Base-by-base conservation (phyloP, 805 yeast species). In the Metschnikowia lunata region DNA sequence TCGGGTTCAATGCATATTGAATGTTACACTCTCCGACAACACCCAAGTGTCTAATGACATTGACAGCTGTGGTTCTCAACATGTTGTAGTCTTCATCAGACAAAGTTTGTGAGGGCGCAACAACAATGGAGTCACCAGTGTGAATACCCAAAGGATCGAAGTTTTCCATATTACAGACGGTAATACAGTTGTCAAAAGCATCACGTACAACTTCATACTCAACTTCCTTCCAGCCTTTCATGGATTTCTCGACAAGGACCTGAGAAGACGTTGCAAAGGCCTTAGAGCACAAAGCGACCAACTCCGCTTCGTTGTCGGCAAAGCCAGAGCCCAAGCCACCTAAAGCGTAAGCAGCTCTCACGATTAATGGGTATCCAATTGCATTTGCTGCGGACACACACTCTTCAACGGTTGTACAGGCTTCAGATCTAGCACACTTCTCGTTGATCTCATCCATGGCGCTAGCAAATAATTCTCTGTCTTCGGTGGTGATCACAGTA, bases 21-120 rank as follows among this genome's bases (percentile, higher is more conserved):
- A 91, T 88, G 74, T 91, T 91, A 78, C 99, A 91, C 75, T 91
- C 99, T 76, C 99, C 99, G 63, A 91, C 98, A 63, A 91, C 99
- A 60, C 98, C 98, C 60, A 91, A 76, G 64, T 91, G 99, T 69
- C 98, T 83, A 57, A 91, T 93, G 51, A 91, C 96, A 53, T 91
- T 93, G 56, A 93, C 93, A 37, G 99, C 99, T 37, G 99, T 88
- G 40, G 97, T 85, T 74, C 99, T 83, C 63, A 91, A 78, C 98
- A 93, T 93, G 72, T 91, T 88, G 74, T 90, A 91, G 61, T 91
- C 99, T 65, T 88, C 97, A 64, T 91, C 98, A 14, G 96, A 85
- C 52, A 91, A 74, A 35, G 99, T 91, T 74, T 91, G 99, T 36
- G 97, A 90, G 40, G 99, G 99, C 43, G 99, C 99, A 61, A 91